phyloP scores from a whole-genome alignment of 78 protist species.

The Speleostelium caveatum region DNA sequence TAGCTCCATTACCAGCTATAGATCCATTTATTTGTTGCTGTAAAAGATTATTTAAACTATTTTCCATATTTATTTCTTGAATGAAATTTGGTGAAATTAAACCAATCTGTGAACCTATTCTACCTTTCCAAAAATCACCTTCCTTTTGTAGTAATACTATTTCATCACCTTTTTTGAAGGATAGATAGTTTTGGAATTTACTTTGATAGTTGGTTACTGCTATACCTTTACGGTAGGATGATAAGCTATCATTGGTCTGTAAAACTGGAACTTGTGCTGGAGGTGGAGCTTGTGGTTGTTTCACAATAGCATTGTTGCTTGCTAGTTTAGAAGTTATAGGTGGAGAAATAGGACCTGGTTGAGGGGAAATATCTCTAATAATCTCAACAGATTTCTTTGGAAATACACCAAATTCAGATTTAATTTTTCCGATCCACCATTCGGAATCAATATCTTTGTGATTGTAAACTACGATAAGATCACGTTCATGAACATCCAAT shows the following conservation, averaged over 20 bases:
- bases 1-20: too few species aligned
- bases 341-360: background rate
- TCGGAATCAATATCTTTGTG: constrained; percentile 20
- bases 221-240: constrained; percentile 8
- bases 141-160: constrained; percentile 22
- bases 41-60: too few species aligned
- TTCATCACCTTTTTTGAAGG: constrained; percentile 38
- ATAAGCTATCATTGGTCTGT: background rate
- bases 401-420: constrained; percentile 20
- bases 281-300: background rate
- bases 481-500: constrained; percentile 23
- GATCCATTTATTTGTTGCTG: too few species aligned
- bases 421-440: constrained; percentile 68
- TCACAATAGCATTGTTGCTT: background rate
- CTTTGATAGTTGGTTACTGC: constrained; percentile 16
- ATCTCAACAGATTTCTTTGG: constrained; percentile 69
- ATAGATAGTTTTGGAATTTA: constrained; percentile 33
- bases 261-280: background rate
- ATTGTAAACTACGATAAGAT: constrained; percentile 41
- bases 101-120: constrained; percentile 32
- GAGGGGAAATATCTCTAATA: constrained; percentile 43
- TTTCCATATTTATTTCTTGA: constrained; percentile 10
- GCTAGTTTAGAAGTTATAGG: background rate
- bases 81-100: constrained; percentile 25
- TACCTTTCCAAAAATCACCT: constrained; percentile 50